Evolutionary conservation across 805 yeast species (phyloP), one percentile per base, ranked within the genome.

Genomic region (Starmerella khaoyaiensis): DNA sequence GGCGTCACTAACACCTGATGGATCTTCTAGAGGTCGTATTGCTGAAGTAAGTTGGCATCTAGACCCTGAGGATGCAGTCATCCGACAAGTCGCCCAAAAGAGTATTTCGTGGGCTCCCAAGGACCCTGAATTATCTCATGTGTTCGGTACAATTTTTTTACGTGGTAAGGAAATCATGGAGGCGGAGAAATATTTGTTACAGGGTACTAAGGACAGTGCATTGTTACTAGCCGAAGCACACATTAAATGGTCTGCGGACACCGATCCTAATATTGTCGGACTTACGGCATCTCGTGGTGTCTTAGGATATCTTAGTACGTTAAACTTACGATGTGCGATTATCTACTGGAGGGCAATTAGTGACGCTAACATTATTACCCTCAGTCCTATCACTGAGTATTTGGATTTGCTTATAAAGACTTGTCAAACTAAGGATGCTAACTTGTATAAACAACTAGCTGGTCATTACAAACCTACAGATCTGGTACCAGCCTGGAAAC

Each of bases 71-170:
- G 84, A 79, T 45, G 72, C 76, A 4, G 71, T 79, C 32, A 55
- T 84, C 44, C 64, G 70, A 31, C 81, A 73, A 47, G 67, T 87
- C 36, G 68, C 79, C 16, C 73, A 74, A 31, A 80, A 74, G 37
- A 64, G 75, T 36, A 63, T 73, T 35, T 34, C 30, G 29, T 87
- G 94, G 84, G 66, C 86, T 0, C 57, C 59, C 31, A 66, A 65
- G 42, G 94, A 83, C 52, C 69, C 78, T 5, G 74, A 72, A 31
- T 62, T 90, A 39, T 83, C 82, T 53, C 76, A 76, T 47, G 66
- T 76, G 9, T 65, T 83, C 42, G 95, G 94, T 2, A 57, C 65
- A 24, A 74, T 80, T 53, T 63, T 82, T 29, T 61, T 57, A 21
- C 47, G 54, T 25, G 63, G 62, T 16, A 71, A 68, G 33, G 51